A percentile compares a stretch with the other conserved stretches of the same genome.
Conservation (phyloP, 208 protist species). For the Spongospora subterranea region DNA sequence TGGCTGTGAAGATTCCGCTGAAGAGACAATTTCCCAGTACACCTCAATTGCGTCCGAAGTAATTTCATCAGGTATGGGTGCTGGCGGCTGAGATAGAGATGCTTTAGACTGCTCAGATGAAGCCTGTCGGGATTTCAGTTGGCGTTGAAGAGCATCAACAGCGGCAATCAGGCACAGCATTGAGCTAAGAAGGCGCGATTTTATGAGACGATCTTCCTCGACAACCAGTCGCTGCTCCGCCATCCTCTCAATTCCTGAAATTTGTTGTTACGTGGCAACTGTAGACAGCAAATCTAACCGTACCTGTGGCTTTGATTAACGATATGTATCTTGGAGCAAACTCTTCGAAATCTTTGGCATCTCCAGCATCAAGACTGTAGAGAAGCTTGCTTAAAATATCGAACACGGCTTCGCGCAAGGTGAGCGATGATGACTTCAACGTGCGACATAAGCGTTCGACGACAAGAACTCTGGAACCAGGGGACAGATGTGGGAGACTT, state of each 20-base stretch:
- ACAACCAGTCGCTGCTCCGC: neutral
- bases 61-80: neutral
- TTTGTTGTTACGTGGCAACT: neutral
- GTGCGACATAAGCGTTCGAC: neutral
- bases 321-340: neutral
- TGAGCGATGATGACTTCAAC: neutral
- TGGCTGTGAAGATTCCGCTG: neutral
- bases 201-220: constrained; percentile 50
- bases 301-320: neutral
- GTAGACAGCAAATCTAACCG: neutral
- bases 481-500: neutral
- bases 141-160: constrained; percentile 19
- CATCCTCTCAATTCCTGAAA: neutral
- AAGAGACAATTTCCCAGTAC: neutral
- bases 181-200: neutral
- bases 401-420: neutral
- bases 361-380: neutral
- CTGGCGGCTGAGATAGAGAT: neutral
- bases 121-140: neutral
- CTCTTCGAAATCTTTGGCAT: neutral
- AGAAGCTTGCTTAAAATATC: neutral
- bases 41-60: constrained; percentile 19
- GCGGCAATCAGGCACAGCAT: neutral
- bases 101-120: neutral
- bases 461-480: neutral